phyloP scores from a whole-genome alignment of 2,329 filamentous ascomycete species.

The Trichoderma sp. region DNA sequence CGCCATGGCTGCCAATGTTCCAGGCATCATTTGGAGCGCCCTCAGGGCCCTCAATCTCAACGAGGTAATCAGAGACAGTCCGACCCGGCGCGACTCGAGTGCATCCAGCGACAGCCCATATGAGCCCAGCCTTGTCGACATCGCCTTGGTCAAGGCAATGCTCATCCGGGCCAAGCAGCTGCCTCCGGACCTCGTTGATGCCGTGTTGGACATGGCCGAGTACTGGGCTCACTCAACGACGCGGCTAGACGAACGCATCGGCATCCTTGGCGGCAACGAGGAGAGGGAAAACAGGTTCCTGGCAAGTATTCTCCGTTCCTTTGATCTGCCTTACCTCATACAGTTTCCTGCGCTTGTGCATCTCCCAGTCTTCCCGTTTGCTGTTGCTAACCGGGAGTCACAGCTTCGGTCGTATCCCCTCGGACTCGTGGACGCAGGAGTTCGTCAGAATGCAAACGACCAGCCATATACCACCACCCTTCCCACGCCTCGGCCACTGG shows the following conservation, averaged over 20 bases:
- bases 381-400: background rate
- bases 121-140: slow-evolving; percentile 51
- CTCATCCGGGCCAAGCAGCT: slow-evolving; percentile 49
- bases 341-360: background rate
- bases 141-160: slow-evolving; percentile 52
- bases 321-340: too few species aligned
- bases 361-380: background rate
- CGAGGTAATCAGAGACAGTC: background rate
- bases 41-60: slow-evolving; percentile 14
- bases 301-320: slow-evolving; percentile 32
- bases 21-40: slow-evolving; percentile 14
- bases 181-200: slow-evolving; percentile 58
- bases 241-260: slow-evolving; percentile 38
- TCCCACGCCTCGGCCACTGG: slow-evolving; percentile 36
- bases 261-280: slow-evolving; percentile 31
- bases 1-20: slow-evolving; percentile 11
- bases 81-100: background rate
- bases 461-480: slow-evolving; percentile 37
- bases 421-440: slow-evolving; percentile 40
- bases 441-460: slow-evolving; percentile 32
- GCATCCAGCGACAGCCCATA: slow-evolving; percentile 27
- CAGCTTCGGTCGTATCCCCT: slow-evolving; percentile 46
- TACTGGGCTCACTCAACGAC: slow-evolving; percentile 60
- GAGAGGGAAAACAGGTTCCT: slow-evolving; percentile 41
- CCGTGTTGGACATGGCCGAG: slow-evolving; percentile 61